These are phyloP conservation scores for Dioscorea zingiberensis DNA, from an alignment of 106 monocot species.

Conservation along the genomic window DNA sequence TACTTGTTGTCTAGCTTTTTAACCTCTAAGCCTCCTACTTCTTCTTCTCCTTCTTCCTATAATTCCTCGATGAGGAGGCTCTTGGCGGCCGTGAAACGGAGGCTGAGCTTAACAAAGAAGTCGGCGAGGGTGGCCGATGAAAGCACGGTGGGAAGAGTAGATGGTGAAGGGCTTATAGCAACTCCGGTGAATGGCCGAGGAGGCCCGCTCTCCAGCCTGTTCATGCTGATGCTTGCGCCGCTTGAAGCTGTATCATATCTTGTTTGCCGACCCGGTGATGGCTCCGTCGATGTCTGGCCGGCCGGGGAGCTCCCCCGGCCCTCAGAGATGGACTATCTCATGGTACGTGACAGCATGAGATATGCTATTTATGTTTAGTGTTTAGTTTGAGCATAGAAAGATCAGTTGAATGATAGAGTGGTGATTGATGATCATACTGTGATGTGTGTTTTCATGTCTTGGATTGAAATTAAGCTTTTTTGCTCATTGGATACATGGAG, in stretches of 20 bases:
- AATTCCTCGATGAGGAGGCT: slow-evolving; percentile 10
- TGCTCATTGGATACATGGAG: no score
- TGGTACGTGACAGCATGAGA: slow-evolving; percentile 41
- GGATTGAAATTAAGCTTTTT: no score
- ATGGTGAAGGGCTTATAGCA: not conserved
- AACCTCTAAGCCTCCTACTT: not conserved
- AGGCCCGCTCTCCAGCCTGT: not conserved
- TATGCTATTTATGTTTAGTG: slow-evolving; percentile 31
- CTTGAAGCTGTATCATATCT: slow-evolving; percentile 15
- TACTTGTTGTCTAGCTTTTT: no score
- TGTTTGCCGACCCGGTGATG: slow-evolving; percentile 2
- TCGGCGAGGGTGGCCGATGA: slow-evolving; percentile 22
- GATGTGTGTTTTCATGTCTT: no score
- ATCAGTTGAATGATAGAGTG: no score
- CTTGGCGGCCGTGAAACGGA: slow-evolving; percentile 8
- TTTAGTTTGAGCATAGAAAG: no score
- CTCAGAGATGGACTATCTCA: slow-evolving; percentile 31
- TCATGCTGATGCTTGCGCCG: slow-evolving; percentile 1
- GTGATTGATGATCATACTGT: no score
- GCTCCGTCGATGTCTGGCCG: slow-evolving; percentile 6
- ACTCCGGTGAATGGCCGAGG: not conserved
- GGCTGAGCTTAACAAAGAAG: slow-evolving; percentile 13
- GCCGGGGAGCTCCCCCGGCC: slow-evolving; percentile 9
- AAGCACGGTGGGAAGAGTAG: not conserved
- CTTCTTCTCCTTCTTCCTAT: not conserved